A percentile compares a stretch with the other conserved stretches of the same genome.
Evolutionary conservation across 2,329 filamentous ascomycete species (phyloP).

Genomic region (Colletotrichum filicis): DNA sequence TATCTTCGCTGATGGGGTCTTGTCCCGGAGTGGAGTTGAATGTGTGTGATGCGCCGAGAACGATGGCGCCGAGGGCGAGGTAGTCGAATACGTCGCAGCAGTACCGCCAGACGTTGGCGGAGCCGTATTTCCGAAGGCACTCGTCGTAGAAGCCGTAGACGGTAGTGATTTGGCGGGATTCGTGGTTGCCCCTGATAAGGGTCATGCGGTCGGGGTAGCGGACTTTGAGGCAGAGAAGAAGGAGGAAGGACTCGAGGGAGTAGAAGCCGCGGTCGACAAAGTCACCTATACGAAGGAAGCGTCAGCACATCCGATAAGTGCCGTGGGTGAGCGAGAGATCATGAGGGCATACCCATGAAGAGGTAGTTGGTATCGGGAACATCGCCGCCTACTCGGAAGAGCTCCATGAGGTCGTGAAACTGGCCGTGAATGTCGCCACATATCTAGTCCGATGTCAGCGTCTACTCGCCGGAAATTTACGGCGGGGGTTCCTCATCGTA

Average conservation of each 20-base stretch:
- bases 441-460: conserved; percentile 64
- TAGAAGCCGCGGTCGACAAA: conserved; percentile 99
- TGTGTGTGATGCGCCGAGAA: conserved; percentile 83
- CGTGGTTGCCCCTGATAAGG: conserved; percentile 93
- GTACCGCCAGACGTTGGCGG: conserved; percentile 95
- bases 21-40: conserved; percentile 59
- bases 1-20: conserved; percentile 72
- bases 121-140: conserved; percentile 94
- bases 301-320: neutral
- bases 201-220: conserved; percentile 98
- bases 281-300: conserved; percentile 70
- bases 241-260: conserved; percentile 94
- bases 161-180: conserved; percentile 95
- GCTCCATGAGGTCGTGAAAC: conserved; percentile 96
- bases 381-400: conserved; percentile 92
- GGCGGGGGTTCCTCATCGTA: conserved; percentile 53
- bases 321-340: neutral
- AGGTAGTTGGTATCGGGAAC: conserved; percentile 96
- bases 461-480: neutral
- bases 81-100: conserved; percentile 99
- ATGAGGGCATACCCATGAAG: conserved; percentile 79
- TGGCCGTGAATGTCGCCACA: conserved; percentile 98
- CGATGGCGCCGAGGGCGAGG: conserved; percentile 87
- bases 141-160: conserved; percentile 99
- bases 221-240: conserved; percentile 95